Base-by-base conservation (phyloP, 768 basidiomycete species). In the Lentinula detonsa region DNA sequence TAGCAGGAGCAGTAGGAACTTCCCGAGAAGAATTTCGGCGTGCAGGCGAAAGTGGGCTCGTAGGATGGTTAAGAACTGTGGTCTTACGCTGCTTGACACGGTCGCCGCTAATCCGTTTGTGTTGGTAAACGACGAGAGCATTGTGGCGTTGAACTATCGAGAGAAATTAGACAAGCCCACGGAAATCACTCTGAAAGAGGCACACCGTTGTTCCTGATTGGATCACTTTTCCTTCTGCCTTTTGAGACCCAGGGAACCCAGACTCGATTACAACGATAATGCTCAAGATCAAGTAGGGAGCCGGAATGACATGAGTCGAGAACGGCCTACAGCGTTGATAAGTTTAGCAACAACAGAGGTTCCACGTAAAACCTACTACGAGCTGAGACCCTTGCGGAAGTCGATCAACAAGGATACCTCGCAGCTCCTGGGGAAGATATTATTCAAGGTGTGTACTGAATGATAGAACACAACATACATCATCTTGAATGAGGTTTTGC, bases 161-260 rank as follows among this genome's bases (percentile, higher is more conserved):
- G n/a, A 15, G 1, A 1, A 10, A 59, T n/a, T 43, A 34, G 31
- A 33, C 9, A 15, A 18, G 31, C 31, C 33, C 16, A 13, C 3
- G 16, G 9, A 5, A 31, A 48, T 5, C 13, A 48, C 16, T 57
- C 33, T 34, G 4, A 49, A 35, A n/a, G 8, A 18, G 13, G 62
- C 72, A 43, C 39, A 75, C 76, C 70, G 28, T 68, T 55, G 42
- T 75, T 76, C 72, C 71, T 70, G 40, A 62, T 62, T 5, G 73
- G 68, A 45, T 73, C 68, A 35, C 76, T 75, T 39, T 69, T 66
- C 5, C 80, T 65, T 34, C 64, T 69, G 13, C 77, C 78, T 63
- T 79, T 80, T 40, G 75, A 78, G 2, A 75, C 61, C 78, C 78
- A 81, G 0, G 80, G 80, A 1, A 79, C 76, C 49, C 75, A 80